Evolutionary conservation across 495 filamentous ascomycete species (phyloP).

Genomic region (Xylaria intraflava): DNA sequence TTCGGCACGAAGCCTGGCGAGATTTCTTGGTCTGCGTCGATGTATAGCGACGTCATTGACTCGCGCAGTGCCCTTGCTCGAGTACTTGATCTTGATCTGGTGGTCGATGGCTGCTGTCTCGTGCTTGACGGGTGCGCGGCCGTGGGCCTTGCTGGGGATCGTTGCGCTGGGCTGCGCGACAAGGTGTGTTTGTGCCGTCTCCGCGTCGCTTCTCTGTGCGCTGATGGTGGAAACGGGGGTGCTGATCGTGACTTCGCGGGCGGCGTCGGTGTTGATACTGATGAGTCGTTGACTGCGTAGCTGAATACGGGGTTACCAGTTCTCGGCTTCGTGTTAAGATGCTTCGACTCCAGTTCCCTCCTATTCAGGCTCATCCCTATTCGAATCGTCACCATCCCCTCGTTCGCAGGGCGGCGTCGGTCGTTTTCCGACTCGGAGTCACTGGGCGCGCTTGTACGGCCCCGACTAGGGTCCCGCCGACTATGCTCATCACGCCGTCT

Average conservation of each 20-base stretch:
- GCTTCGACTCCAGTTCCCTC: not conserved
- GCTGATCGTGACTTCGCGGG: not conserved
- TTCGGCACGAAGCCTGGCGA: not conserved
- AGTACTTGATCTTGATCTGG: not conserved
- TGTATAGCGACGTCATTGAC: not conserved
- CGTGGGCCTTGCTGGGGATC: not conserved
- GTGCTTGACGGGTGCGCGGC: too few relatives aligned
- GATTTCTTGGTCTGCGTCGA: not conserved
- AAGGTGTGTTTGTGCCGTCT: not conserved
- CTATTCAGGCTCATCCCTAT: not conserved
- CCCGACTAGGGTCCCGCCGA: too few relatives aligned
- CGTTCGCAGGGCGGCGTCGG: too few relatives aligned
- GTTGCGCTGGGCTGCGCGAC: not conserved
- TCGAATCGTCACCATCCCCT: not conserved
- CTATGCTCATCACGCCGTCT: not conserved
- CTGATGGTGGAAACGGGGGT: not conserved
- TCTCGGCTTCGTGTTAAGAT: not conserved
- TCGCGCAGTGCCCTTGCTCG: not conserved
- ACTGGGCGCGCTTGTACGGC: too few relatives aligned
- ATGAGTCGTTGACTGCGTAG: not conserved
- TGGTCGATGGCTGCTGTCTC: not conserved
- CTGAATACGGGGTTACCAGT: not conserved
- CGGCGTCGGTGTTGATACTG: not conserved
- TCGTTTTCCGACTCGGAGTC: not conserved
- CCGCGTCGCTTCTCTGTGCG: not conserved